Evolutionary conservation across 2,329 filamentous ascomycete genomes (phyloP).

Genomic region (Lasiodiplodia citricola): DNA sequence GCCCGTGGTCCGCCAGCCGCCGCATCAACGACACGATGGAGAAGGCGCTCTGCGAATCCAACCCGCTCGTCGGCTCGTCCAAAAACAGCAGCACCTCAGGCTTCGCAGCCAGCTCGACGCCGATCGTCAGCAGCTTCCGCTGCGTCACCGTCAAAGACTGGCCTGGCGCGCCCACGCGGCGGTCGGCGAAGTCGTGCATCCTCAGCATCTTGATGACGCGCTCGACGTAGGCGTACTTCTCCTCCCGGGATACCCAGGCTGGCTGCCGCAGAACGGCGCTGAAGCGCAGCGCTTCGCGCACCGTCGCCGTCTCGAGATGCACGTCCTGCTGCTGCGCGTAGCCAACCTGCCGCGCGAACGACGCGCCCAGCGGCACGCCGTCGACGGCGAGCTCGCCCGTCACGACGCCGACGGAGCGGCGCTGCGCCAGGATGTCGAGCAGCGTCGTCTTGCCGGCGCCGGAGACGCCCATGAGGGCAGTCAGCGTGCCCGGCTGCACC

Average conservation of each 20-base stretch:
- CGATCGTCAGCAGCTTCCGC: conserved; percentile 73
- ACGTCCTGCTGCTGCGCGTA: conserved; percentile 82
- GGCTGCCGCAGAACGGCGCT: conserved; percentile 55
- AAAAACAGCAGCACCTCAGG: conserved; percentile 67
- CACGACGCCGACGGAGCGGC: conserved; percentile 75
- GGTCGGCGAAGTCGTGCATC: conserved; percentile 70
- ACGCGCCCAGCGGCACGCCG: conserved; percentile 72
- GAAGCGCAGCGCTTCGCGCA: conserved; percentile 44
- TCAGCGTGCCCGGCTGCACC: conserved; percentile 62
- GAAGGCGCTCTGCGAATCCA: conserved; percentile 57
- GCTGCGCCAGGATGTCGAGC: conserved; percentile 43
- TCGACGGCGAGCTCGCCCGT: conserved; percentile 84
- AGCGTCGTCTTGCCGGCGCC: conserved; percentile 48
- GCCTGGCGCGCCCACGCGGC: conserved; percentile 67
- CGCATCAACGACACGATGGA: conserved; percentile 67
- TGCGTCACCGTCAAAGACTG: conserved; percentile 70
- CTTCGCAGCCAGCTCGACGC: conserved; percentile 73
- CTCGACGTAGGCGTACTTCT: conserved; percentile 68
- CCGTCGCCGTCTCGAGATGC: conserved; percentile 45
- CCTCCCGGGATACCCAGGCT: conserved; percentile 56
- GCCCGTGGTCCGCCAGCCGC: conserved; percentile 60
- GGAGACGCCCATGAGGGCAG: conserved; percentile 48
- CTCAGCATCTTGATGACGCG: conserved; percentile 69
- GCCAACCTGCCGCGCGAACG: conserved; percentile 89
- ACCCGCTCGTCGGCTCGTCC: conserved; percentile 55